Percentiles rank a stretch among this genome's conserved stretches.
These are phyloP conservation scores for Capsella bursapastoris DNA, from an alignment of 345 rosid genomes.

Conservation along the genomic window DNA sequence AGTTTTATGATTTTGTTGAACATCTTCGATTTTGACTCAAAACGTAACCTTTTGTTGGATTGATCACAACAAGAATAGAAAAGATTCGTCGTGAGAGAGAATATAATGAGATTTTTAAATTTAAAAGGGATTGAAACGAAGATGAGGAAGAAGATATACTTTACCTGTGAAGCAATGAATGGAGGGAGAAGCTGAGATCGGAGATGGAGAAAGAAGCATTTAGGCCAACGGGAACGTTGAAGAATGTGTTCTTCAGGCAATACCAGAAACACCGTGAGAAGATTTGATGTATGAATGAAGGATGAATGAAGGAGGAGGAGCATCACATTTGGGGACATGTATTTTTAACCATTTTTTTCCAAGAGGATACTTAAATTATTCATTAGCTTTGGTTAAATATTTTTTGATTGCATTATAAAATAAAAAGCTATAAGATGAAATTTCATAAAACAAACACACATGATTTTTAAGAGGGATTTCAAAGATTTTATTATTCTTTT, in stretches of 20 bases:
- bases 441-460: not conserved
- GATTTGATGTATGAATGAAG: conserved; percentile 27
- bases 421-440: not conserved
- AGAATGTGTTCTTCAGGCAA: conserved; percentile 34
- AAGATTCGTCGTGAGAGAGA: conserved; percentile 9
- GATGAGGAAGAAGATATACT: not conserved
- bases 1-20: conserved; percentile 47
- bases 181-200: conserved; percentile 16
- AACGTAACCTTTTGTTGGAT: conserved; percentile 23
- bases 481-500: too few species aligned
- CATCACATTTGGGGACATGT: conserved; percentile 28
- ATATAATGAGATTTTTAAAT: not conserved
- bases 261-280: conserved; percentile 27
- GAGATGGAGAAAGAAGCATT: conserved; percentile 40
- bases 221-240: conserved; percentile 5
- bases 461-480: not conserved
- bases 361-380: not conserved
- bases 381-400: not conserved
- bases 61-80: conserved; percentile 14
- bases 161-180: conserved; percentile 31
- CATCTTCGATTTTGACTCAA: conserved; percentile 37
- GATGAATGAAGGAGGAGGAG: not conserved
- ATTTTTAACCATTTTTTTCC: conserved; percentile 26
- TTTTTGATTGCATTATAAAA: too few species aligned
- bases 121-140: not conserved